Base-by-base conservation (phyloP, 2,329 filamentous ascomycete genomes). In the Gnomoniopsis smithogilvyi region DNA sequence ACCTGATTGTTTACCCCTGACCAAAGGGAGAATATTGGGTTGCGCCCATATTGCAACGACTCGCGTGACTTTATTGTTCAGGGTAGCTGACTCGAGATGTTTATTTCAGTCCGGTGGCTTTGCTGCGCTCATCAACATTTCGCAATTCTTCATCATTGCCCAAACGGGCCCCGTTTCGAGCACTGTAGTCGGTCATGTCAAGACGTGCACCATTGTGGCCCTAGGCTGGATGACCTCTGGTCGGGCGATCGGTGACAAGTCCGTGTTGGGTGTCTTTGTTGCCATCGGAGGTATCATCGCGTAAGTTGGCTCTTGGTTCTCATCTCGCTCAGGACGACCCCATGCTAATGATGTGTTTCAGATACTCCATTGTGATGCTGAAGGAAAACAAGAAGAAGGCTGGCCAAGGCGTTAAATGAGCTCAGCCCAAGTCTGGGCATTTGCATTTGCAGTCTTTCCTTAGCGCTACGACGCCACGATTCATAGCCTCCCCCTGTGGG, bases 121-220 rank as follows among this genome's bases (percentile, higher is more conserved):
- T 63, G 87, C 87, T 11, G 81, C 81, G 41, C 72, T 88, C 56
- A 87, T 89, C 72, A 89, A 89, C 68, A 79, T 87, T 67, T 84
- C 80, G 14, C 82, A 83, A 67, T 85, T 85, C 63, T 87, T 85
- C 69, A 85, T 87, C 61, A 79, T 86, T 47, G 83, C 81, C 2
- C 80, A 84, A 68, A 83, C 81, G 0, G 85, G 85, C 0, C 82
- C 85, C 0, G 84, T 88, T 3, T 84, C 84, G 8, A 87, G 84
- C 64, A 87, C 85, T 0, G 84, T 89, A 1, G 84, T 88, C 17
- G 86, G 85, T 0, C 85, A 88, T 65, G 74, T 86, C 38, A 88
- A 88, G 72, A 88, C 85, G 0, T 87, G 84, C 65, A 81, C 80
- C 6, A 87, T 88, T 63, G 84, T 88, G n/a, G 79, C 80, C 19